Base-by-base conservation (phyloP, 768 basidiomycete species). In the Lanmaoa pseudosensibilis region DNA sequence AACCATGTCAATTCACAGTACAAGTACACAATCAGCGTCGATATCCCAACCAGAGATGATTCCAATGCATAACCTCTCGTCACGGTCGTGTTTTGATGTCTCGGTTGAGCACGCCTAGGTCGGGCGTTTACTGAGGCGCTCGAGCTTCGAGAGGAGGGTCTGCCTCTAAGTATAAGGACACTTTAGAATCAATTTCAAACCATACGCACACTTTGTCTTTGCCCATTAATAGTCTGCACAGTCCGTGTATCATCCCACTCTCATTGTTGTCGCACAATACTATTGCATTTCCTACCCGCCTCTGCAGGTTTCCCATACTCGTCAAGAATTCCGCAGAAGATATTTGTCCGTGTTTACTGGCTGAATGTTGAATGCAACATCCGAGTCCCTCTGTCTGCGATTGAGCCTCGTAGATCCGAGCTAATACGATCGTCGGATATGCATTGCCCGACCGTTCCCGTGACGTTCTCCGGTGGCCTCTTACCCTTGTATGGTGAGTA, bases 1-100 rank as follows among this genome's bases (percentile, higher is more conserved):
- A 7, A 51, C 38, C 11, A 12, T 32, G n/a, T 49, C 61, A 0
- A 21, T 30, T 33, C 34, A 41, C 10, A 54, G 36, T 2, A 52
- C 55, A 15, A 54, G 36, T 2, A 52, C 55, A 15, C 40, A 40
- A 21, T 62, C 61, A 0, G 46, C 53, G 6, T 53, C 60, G 2
- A 37, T 18, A 21, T n/a, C 48, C 2, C 45, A 8, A 12, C 39
- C 40, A 2, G 36, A 18, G 15, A 46, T 19, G 3, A 25, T 21
- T 7, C 36, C 23, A 1, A 6, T 30, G 3, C 19, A 21, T 2
- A 27, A 7, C 18, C 16, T 48, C 21, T 38, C 27, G 13, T 38
- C 27, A 3, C 40, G 45, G 33, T 56, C 60, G 23, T 60, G 46
- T 41, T 36, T 12, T 5, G 25, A 45, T 12, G 16, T 34, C 11